Conservation (phyloP, 2,329 filamentous ascomycete genomes). For the Colletotrichum echinochloae region DNA sequence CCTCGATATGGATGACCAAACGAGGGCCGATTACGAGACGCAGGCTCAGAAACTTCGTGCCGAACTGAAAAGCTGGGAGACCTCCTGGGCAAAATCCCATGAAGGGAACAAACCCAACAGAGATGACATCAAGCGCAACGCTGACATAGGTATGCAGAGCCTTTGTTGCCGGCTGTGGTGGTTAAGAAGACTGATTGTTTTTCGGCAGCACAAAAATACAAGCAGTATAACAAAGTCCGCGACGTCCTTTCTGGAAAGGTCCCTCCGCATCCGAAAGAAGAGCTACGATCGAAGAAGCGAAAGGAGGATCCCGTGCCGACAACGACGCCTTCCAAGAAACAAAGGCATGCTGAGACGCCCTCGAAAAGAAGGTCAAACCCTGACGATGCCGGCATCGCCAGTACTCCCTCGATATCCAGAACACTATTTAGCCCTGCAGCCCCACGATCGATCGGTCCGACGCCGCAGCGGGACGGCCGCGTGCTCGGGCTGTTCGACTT, state of each 20-base stretch:
- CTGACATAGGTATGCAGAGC: slow-evolving; percentile 71
- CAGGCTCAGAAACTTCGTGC: slow-evolving; percentile 69
- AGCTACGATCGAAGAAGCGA: slow-evolving; percentile 55
- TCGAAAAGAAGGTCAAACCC: slow-evolving; percentile 52
- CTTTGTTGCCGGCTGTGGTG: not conserved
- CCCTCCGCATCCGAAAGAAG: slow-evolving; percentile 54
- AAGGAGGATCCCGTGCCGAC: slow-evolving; percentile 51
- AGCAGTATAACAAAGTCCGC: slow-evolving; percentile 77
- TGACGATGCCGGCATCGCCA: slow-evolving; percentile 57
- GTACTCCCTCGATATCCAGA: slow-evolving; percentile 67
- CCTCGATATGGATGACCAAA: slow-evolving; percentile 59
- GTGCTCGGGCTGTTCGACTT: slow-evolving; percentile 84
- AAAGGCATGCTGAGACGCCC: slow-evolving; percentile 61
- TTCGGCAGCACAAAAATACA: slow-evolving; percentile 76
- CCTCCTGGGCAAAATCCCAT: slow-evolving; percentile 71
- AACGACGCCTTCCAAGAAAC: slow-evolving; percentile 65
- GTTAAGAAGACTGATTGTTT: not conserved
- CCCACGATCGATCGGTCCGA: slow-evolving; percentile 77
- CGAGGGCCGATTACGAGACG: slow-evolving; percentile 59
- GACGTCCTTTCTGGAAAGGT: slow-evolving; percentile 68
- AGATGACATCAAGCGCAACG: slow-evolving; percentile 81
- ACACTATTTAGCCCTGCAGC: slow-evolving; percentile 70
- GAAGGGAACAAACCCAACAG: slow-evolving; percentile 76
- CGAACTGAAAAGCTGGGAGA: slow-evolving; percentile 82
- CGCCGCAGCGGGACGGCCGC: slow-evolving; percentile 82